A percentile compares a stretch with the other conserved stretches of the same genome.
phyloP scores from a whole-genome alignment of 2,329 filamentous ascomycete species.

The Aspergillus japonicus region DNA sequence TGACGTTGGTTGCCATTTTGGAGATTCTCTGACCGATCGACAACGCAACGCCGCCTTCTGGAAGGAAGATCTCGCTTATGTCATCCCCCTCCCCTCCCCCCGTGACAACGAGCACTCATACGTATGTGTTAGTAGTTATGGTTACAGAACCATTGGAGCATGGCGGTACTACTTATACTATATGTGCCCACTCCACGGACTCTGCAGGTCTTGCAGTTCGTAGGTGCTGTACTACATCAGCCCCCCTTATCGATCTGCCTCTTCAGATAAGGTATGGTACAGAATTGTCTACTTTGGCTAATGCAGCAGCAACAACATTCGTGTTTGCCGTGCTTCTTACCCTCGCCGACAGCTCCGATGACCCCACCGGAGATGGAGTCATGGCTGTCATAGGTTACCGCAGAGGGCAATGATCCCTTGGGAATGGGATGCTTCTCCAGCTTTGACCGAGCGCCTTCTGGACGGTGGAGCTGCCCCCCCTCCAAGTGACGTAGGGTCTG shows the following conservation, averaged over 20 bases:
- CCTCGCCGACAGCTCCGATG: neutral
- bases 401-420: neutral
- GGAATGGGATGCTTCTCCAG: neutral
- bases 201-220: neutral
- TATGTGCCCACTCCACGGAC: neutral
- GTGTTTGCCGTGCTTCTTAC: neutral
- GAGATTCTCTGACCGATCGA: neutral
- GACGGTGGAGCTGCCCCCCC: neutral
- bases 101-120: too few relatives aligned
- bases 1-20: neutral
- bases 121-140: too few relatives aligned
- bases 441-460: neutral
- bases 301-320: neutral
- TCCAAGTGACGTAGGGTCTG: neutral
- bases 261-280: neutral
- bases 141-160: too few relatives aligned
- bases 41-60: neutral
- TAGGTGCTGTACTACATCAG: neutral
- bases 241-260: neutral
- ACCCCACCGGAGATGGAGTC: constrained; percentile 4
- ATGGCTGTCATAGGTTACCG: constrained; percentile 4
- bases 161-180: too few relatives aligned
- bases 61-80: neutral
- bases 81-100: neutral
- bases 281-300: neutral